Conservation (phyloP, 441 rosid genomes). For the Populus hybrid region DNA sequence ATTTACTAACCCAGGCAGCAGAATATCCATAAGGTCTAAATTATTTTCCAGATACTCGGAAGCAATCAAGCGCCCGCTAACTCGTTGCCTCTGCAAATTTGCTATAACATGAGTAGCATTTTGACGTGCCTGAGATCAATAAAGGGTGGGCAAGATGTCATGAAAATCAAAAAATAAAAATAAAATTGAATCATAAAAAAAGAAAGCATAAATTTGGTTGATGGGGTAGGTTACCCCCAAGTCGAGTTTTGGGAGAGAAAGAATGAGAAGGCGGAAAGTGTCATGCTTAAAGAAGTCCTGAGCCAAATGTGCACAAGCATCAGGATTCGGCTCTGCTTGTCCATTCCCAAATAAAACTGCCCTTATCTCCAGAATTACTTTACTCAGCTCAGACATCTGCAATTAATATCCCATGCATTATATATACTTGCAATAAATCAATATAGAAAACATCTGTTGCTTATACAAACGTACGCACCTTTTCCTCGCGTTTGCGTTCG, state of each 20-base stretch:
- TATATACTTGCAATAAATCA: neutral
- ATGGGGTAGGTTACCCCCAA: slow-evolving; percentile 50
- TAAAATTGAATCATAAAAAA: neutral
- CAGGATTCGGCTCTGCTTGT: slow-evolving; percentile 75
- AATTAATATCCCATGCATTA: neutral
- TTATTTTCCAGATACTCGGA: slow-evolving; percentile 81
- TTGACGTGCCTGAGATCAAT: slow-evolving; percentile 61
- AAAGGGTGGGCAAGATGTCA: neutral
- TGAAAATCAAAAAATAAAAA: neutral
- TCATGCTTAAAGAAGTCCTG: slow-evolving; percentile 78
- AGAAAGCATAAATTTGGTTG: neutral
- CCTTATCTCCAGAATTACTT: slow-evolving; percentile 71
- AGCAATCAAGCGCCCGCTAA: slow-evolving; percentile 62
- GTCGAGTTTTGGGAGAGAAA: slow-evolving; percentile 71
- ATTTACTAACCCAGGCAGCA: slow-evolving; percentile 54
- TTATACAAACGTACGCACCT: slow-evolving; percentile 37
- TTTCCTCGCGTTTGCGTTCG: slow-evolving; percentile 73
- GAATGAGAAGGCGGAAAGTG: slow-evolving; percentile 62
- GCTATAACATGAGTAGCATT: slow-evolving; percentile 95
- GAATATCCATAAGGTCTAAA: slow-evolving; percentile 66
- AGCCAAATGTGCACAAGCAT: slow-evolving; percentile 80
- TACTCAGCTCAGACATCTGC: slow-evolving; percentile 73
- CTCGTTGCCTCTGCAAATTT: slow-evolving; percentile 88
- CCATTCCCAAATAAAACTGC: slow-evolving; percentile 74
- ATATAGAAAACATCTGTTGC: neutral